Evolutionary conservation across 306 rosid genomes (phyloP).

Genomic region (Corylus heterophylla): DNA sequence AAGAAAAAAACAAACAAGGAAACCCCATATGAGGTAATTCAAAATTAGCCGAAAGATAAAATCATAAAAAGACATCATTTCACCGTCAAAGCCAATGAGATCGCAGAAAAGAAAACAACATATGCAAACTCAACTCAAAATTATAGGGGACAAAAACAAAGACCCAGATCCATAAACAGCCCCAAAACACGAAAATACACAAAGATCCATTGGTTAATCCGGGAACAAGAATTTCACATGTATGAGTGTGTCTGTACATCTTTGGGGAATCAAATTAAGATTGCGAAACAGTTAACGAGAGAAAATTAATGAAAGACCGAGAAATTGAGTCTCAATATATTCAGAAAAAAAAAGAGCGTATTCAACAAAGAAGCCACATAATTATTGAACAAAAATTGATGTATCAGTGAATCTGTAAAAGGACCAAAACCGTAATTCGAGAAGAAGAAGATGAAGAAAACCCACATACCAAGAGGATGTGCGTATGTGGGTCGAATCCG

Average conservation of each 20-base stretch:
- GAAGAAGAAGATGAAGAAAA: neutral
- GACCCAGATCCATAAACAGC: slow-evolving; percentile 27
- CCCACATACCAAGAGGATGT: neutral
- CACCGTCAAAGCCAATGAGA: neutral
- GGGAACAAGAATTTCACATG: too few species aligned
- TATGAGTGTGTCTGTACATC: too few species aligned
- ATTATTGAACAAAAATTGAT: neutral
- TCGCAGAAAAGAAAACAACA: neutral
- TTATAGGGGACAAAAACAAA: neutral
- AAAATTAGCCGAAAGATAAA: neutral
- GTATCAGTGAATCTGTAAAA: neutral
- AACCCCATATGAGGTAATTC: neutral
- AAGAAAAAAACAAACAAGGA: neutral
- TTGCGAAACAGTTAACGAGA: neutral
- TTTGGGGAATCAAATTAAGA: neutral
- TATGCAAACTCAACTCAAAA: too few species aligned
- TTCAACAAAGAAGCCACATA: neutral
- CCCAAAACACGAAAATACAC: neutral
- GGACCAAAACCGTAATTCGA: neutral
- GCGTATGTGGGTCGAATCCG: neutral
- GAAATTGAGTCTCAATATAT: too few species aligned
- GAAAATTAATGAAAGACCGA: too few species aligned
- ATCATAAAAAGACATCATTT: neutral
- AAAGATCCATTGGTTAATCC: slow-evolving; percentile 17
- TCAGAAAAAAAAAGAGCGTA: neutral